Base-by-base conservation (phyloP, 257 asterid species). In the Ballota nigra region DNA sequence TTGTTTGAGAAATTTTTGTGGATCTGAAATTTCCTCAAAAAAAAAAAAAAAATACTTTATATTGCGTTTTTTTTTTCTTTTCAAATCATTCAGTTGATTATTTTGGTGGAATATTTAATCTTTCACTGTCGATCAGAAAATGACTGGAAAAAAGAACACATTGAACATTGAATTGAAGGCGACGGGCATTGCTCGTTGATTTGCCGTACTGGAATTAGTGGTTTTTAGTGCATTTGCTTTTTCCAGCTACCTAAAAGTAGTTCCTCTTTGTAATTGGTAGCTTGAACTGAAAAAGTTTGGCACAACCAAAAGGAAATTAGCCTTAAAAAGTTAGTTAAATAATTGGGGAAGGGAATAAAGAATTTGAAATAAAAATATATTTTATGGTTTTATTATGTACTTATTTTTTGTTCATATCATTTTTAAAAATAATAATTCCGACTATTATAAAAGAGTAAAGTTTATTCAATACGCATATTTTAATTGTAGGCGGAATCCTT, bases 201-300 rank as follows among this genome's bases (percentile, higher is more conserved):
- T 74, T 57, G 69, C 18, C 45, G 16, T 66, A 22, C 29, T 67
- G 79, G 47, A 75, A 68, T 60, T 51, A 60, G 41, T 75, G 65
- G 71, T 63, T 34, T 19, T 49, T 55, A 10, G 24, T 62, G 72
- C 26, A 4, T 55, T 62, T 62, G 62, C 66, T 26, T 66, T 66
- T 72, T 38, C 59, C 31, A 5, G 53, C n/a, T 59, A 16, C 74
- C 66, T 34, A 71, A 47, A 71, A 34, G 34, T 22, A 49, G 53
- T 20, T 49, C 20, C 24, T 66, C 1, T 3, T 26, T 13, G 22
- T 56, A 59, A 63, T 65, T 65, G 70, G 66, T 60, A 10, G 67
- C 55, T 49, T 59, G 34, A 31, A 19, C 8, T 18, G 11, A 15
- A 38, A n/a, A 71, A 55, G 28, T 52, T 76, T 43, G 76, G 72